phyloP scores from a whole-genome alignment of 192 early-diverging fungal species.

The Coemansia aciculifera region DNA sequence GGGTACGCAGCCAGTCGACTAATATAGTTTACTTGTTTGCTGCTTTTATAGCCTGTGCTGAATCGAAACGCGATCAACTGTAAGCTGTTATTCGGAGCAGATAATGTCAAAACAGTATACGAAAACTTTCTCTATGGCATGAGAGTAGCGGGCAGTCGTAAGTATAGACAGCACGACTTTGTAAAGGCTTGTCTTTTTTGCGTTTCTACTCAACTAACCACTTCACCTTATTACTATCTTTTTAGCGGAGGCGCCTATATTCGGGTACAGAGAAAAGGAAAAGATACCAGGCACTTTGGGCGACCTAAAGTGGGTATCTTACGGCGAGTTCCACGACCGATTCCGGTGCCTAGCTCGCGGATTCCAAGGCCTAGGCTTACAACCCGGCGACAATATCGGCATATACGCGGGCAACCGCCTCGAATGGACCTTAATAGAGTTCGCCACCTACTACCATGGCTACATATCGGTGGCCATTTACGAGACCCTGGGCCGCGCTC shows the following conservation, averaged over 20 bases:
- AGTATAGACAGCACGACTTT: constrained; percentile 9
- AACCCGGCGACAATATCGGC: constrained; percentile 54
- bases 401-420: constrained; percentile 61
- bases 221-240: background rate
- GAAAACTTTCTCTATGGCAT: constrained; percentile 77
- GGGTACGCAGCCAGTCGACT: background rate
- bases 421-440: constrained; percentile 58
- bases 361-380: constrained; percentile 45
- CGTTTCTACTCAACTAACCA: background rate
- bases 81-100: constrained; percentile 60
- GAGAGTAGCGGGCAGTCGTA: constrained; percentile 62
- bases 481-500: constrained; percentile 80
- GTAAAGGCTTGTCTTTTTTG: background rate
- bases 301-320: constrained; percentile 65
- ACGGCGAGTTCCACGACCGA: constrained; percentile 57
- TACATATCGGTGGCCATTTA: constrained; percentile 80
- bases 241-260: constrained; percentile 36
- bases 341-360: constrained; percentile 46
- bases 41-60: constrained; percentile 40
- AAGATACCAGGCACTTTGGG: constrained; percentile 4
- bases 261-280: constrained; percentile 35
- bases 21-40: background rate
- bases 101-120: constrained; percentile 63
- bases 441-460: constrained; percentile 50
- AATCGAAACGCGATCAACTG: constrained; percentile 45